Percentiles rank a stretch among this genome's conserved stretches.
These are phyloP conservation scores for Marsdenia floribunda DNA, from an alignment of 257 asterid genomes.

Conservation along the genomic window DNA sequence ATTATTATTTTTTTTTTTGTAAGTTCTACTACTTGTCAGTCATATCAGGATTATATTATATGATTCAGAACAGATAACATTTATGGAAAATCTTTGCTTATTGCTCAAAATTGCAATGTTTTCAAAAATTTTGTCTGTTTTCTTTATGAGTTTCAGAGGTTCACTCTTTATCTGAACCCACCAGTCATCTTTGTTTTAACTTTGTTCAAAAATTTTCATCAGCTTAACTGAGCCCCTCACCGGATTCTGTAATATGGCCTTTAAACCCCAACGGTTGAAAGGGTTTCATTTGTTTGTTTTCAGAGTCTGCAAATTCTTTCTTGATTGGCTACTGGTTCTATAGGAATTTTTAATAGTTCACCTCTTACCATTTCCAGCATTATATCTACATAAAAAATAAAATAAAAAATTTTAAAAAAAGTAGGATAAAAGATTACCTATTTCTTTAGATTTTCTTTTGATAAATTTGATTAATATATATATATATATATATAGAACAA, in stretches of 20 bases:
- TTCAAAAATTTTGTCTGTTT: neutral
- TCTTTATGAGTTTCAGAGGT: neutral
- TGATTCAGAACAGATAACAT: neutral
- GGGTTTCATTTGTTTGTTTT: neutral
- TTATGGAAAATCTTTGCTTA: neutral
- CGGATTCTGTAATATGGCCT: neutral
- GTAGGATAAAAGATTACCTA: neutral
- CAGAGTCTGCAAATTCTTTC: neutral
- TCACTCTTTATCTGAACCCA: neutral
- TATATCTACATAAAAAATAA: neutral
- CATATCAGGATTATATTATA: neutral
- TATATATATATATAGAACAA: neutral
- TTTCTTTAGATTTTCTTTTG: neutral
- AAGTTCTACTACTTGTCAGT: neutral
- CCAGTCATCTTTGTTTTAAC: neutral
- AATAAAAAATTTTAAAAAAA: no score
- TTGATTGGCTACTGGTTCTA: neutral
- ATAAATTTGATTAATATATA: no score
- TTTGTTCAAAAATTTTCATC: neutral
- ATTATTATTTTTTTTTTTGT: neutral
- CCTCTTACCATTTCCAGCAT: neutral
- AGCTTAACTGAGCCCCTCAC: neutral
- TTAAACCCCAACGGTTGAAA: neutral
- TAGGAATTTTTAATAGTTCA: neutral
- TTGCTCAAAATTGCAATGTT: neutral